Conservation (phyloP, 495 filamentous ascomycete genomes). For the Daldinia caldariorum region DNA sequence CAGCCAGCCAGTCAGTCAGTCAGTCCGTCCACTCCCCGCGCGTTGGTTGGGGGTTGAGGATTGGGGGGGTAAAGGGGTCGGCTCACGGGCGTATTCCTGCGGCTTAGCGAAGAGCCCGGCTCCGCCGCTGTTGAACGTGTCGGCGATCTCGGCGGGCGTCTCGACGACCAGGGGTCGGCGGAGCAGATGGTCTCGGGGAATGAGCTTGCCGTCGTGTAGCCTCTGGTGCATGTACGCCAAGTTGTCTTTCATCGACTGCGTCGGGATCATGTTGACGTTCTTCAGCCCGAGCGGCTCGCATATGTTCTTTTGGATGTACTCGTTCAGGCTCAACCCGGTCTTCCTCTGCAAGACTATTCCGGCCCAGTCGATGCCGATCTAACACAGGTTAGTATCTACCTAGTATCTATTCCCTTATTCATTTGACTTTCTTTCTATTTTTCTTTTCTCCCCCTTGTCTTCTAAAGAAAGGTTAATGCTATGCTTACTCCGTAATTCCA, state of each 20-base stretch:
- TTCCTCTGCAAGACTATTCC: slow-evolving; percentile 63
- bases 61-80: background rate
- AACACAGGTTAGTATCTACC: background rate
- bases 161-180: slow-evolving; percentile 55
- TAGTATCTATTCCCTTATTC: background rate
- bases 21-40: background rate
- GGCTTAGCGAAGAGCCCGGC: slow-evolving; percentile 65
- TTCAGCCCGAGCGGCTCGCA: slow-evolving; percentile 65
- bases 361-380: slow-evolving; percentile 70
- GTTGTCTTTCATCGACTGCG: slow-evolving; percentile 56
- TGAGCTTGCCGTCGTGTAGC: slow-evolving; percentile 52
- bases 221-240: slow-evolving; percentile 63
- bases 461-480: background rate
- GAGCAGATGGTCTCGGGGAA: slow-evolving; percentile 57
- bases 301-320: slow-evolving; percentile 66
- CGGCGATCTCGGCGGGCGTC: slow-evolving; percentile 43
- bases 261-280: slow-evolving; percentile 66
- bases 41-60: background rate
- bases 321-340: slow-evolving; percentile 60
- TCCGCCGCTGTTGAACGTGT: slow-evolving; percentile 64
- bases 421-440: background rate
- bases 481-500: slow-evolving; percentile 67
- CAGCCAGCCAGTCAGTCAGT: too few species aligned
- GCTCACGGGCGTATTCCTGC: slow-evolving; percentile 65
- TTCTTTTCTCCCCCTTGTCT: too few species aligned